A percentile compares a stretch with the other conserved stretches of the same genome.
Evolutionary conservation across 805 yeast species (phyloP).

Genomic region (Priceomyces medius): DNA sequence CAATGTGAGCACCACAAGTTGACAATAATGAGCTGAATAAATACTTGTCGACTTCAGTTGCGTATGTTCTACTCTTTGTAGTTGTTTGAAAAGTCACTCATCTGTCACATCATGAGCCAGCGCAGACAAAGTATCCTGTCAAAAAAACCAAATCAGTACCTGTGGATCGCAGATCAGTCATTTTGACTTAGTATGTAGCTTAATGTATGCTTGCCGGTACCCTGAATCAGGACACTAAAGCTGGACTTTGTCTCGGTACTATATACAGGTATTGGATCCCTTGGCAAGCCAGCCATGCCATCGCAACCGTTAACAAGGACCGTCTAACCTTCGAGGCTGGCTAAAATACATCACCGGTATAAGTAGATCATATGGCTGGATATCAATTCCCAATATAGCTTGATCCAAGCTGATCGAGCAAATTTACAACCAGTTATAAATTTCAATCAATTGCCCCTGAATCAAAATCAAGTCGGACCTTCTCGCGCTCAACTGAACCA

Average conservation of each 20-base stretch:
- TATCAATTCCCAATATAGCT: constrained; percentile 8
- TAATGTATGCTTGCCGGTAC: neutral
- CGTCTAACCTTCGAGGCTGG: constrained; percentile 2
- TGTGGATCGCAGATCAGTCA: neutral
- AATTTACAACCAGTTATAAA: constrained; percentile 3
- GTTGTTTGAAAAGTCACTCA: too few relatives aligned
- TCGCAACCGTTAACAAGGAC: neutral
- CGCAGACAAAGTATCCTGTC: too few relatives aligned
- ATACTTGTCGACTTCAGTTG: too few relatives aligned
- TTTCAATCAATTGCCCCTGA: constrained; percentile 5
- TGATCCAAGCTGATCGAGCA: constrained; percentile 5
- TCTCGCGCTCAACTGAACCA: constrained; percentile 1
- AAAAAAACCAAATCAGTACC: neutral
- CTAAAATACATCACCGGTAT: neutral
- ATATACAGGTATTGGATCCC: neutral
- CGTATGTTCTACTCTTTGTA: too few relatives aligned
- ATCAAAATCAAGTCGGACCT: neutral
- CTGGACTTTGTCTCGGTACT: neutral
- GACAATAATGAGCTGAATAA: too few relatives aligned
- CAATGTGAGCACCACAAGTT: too few relatives aligned
- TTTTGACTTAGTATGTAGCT: neutral
- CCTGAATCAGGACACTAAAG: neutral
- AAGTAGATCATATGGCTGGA: constrained; percentile 9
- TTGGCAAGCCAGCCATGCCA: constrained; percentile 1
- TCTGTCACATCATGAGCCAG: too few relatives aligned